Evolutionary conservation across 805 yeast species (phyloP), one percentile per base, ranked within the genome.

Genomic region (Metschnikowia orientalis): DNA sequence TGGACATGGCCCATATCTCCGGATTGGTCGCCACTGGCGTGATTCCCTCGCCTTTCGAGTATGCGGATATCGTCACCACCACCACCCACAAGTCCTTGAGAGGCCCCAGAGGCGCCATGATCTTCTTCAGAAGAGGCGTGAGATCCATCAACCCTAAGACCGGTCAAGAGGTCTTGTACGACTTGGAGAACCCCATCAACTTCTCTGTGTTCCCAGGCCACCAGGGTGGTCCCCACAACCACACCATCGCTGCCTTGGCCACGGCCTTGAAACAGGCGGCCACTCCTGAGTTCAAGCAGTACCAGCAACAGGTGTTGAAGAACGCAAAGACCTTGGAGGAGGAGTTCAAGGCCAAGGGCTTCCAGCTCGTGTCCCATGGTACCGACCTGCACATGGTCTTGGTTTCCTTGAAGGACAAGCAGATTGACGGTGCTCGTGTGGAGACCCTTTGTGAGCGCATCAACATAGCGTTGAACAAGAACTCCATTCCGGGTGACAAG

Each of bases 61-160:
- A 83, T 64, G 90, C 97, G 40, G 98, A 92, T 58, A 81, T 92
- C 50, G 98, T 92, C 57, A 92, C 98, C 48, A 92, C 98, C 53
- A 90, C 98, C 39, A 90, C 98, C 40, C 98, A 92, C 76, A 92
- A 92, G 72, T 89, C 97, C 23, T 76, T 92, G 56, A 85, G 98
- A 73, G 98, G 98, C 42, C 98, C 98, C 61, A 86, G 98, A 73
- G 98, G 98, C 65, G 97, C 98, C 38, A 90, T 92, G 96, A 92
- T 92, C 63, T 92, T 92, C 75, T 92, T 83, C 79, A 86, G 97
- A 75, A 83, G 82, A 63, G 98, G 98, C 53, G 78, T 89, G 41
- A 80, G 95, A 75, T 79, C 82, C 40, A 77, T 79, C 47, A 83
- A 45, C 84, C 57, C 49, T 2, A 88, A 89, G 73, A 84, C 87